Percentiles rank a stretch among this genome's conserved stretches.
Evolutionary conservation across 2,329 filamentous ascomycete genomes (phyloP).

Genomic region (Lachnellula arida): DNA sequence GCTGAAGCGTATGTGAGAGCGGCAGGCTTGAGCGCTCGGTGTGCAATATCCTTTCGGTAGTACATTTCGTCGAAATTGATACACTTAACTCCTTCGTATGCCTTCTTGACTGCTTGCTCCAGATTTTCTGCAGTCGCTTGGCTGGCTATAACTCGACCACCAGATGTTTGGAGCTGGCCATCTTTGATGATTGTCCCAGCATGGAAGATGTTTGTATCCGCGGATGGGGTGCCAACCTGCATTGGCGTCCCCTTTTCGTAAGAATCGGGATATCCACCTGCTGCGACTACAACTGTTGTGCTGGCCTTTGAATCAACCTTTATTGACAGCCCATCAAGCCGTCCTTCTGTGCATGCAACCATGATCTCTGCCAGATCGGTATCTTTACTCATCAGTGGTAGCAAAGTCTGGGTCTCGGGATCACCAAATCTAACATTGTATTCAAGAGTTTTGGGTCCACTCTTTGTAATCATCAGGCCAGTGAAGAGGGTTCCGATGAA

Average conservation of each 20-base stretch:
- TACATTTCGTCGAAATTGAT: slow-evolving; percentile 62
- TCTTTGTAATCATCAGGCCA: slow-evolving; percentile 85
- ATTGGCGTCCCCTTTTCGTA: slow-evolving; percentile 75
- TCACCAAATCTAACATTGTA: slow-evolving; percentile 94
- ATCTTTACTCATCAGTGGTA: slow-evolving; percentile 70
- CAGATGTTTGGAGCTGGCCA: slow-evolving; percentile 66
- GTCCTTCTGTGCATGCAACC: slow-evolving; percentile 75
- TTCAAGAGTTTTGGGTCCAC: slow-evolving; percentile 78
- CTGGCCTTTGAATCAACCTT: slow-evolving; percentile 67
- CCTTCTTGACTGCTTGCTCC: slow-evolving; percentile 75
- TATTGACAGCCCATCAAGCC: slow-evolving; percentile 64
- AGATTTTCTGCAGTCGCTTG: slow-evolving; percentile 74
- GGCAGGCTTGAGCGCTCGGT: slow-evolving; percentile 57
- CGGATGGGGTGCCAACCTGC: slow-evolving; percentile 41
- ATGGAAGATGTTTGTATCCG: slow-evolving; percentile 76
- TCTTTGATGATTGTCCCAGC: slow-evolving; percentile 73
- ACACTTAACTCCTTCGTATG: slow-evolving; percentile 58
- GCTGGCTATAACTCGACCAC: slow-evolving; percentile 90
- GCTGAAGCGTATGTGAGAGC: slow-evolving; percentile 86
- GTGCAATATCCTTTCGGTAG: slow-evolving; percentile 87
- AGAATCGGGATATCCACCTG: slow-evolving; percentile 81
- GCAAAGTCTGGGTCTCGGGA: slow-evolving; percentile 82
- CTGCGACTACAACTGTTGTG: slow-evolving; percentile 89
- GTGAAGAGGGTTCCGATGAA: slow-evolving; percentile 78
- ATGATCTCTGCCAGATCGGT: slow-evolving; percentile 86